Base-by-base conservation (phyloP, 2,329 filamentous ascomycete species). In the Phaeosphaeria sp. region DNA sequence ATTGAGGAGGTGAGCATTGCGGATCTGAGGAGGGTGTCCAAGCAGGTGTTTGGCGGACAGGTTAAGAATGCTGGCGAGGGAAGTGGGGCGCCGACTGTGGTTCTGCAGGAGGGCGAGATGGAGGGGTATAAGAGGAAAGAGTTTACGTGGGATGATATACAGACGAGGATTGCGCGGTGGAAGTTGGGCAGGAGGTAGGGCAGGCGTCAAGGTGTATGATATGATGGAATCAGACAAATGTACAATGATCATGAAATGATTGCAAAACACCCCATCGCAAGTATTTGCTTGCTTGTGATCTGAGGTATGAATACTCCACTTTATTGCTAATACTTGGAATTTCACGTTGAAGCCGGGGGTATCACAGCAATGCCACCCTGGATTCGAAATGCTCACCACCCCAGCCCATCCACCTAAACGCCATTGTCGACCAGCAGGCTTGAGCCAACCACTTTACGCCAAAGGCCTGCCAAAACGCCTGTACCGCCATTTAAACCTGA, bases 71-170 rank as follows among this genome's bases (percentile, higher is more conserved):
- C 80, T 0, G 94, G 94, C 0, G 74, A 81, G 0, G 94, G 95
- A 2, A 95, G 88, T 62, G 95, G 95, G 15, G 90, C 92, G 20
- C 95, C 95, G 3, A 99, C 95, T 0, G 93, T 99, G 22, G 94
- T 99, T 46, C 74, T 99, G 69, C 94, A 98, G 82, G 94, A 97
- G 80, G 92, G 92, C 22, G 88, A 93, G 73, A 84, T 90, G 65
- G 86, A 89, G 54, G 89, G 89, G 0, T 83, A 89, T 25, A 87
- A 83, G 70, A 83, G 87, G 63, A 89, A 86, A 66, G 81, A 88
- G 30, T 86, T 96, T 76, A 83, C 84, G 23, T 98, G 95, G 93
- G 89, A 90, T 52, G 90, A 96, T 77, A 94, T 98, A 44, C 93
- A 98, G 81, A 89, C 93, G 56, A 84, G 90, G 54, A 95, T 98